A percentile compares a stretch with the other conserved stretches of the same genome.
These are phyloP conservation scores for Arthroderma sp. DNA, from an alignment of 2,329 filamentous ascomycete species.

Conservation along the genomic window DNA sequence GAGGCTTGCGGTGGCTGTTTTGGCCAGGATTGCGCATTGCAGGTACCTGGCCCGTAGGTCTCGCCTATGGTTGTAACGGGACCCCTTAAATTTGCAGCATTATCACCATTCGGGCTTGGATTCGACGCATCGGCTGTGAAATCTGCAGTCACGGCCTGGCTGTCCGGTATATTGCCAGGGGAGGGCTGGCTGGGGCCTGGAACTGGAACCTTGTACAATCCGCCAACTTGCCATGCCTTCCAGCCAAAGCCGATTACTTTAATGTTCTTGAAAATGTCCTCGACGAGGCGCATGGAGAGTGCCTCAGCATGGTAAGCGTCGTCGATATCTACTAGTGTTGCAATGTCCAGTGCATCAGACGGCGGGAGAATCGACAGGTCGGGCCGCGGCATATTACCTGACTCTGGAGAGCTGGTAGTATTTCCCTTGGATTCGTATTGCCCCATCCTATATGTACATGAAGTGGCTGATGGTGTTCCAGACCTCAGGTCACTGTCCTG, in stretches of 20 bases:
- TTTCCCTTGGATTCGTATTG: neutral
- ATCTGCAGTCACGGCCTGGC: neutral
- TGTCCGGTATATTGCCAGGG: neutral
- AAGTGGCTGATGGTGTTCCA: neutral
- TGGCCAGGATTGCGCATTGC: neutral
- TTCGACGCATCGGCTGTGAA: neutral
- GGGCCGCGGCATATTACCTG: neutral
- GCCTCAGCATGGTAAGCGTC: slow-evolving; percentile 24
- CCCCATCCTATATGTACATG: neutral
- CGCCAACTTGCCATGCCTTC: slow-evolving; percentile 29
- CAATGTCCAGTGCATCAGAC: slow-evolving; percentile 17
- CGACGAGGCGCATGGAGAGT: slow-evolving; percentile 23
- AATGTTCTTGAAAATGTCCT: slow-evolving; percentile 24
- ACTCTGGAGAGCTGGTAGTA: neutral
- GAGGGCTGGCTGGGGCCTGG: neutral
- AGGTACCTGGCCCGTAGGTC: neutral
- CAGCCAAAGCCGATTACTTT: slow-evolving; percentile 30
- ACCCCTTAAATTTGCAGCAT: neutral
- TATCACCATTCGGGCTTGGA: neutral
- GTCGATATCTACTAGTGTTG: slow-evolving; percentile 29
- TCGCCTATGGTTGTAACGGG: neutral
- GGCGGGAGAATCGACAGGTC: neutral
- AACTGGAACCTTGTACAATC: slow-evolving; percentile 26
- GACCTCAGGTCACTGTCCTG: neutral
- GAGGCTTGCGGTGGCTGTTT: neutral